A percentile compares a stretch with the other conserved stretches of the same genome.
Conservation (phyloP, 768 basidiomycete genomes). For the Russula foetens region DNA sequence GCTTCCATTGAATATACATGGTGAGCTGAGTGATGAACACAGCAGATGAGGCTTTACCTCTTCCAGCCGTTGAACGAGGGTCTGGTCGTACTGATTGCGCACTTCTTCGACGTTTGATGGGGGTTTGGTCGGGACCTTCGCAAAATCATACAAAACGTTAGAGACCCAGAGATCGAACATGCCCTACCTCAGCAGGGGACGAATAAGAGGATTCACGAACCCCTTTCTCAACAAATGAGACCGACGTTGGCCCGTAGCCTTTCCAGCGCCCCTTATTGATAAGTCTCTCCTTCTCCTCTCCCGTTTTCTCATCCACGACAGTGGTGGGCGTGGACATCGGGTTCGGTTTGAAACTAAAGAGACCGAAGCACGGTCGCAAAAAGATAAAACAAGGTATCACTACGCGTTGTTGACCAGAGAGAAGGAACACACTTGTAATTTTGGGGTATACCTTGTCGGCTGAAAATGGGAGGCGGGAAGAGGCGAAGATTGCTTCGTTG, state of each 20-base stretch:
- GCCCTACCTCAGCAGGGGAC: constrained; percentile 4
- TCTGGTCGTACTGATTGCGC: constrained; percentile 44
- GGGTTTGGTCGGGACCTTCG: constrained; percentile 43
- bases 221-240: constrained; percentile 54
- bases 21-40: not conserved
- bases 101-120: constrained; percentile 55
- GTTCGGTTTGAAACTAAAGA: constrained; percentile 65
- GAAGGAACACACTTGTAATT: constrained; percentile 57
- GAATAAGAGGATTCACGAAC: constrained; percentile 28
- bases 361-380: not conserved
- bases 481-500: constrained; percentile 57
- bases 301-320: constrained; percentile 62
- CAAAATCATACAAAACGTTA: not conserved
- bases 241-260: constrained; percentile 65
- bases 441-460: constrained; percentile 69
- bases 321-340: constrained; percentile 64
- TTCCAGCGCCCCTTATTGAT: constrained; percentile 86
- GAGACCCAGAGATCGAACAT: constrained; percentile 28
- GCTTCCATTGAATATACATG: constrained; percentile 30
- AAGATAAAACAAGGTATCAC: not conserved
- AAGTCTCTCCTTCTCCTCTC: constrained; percentile 73
- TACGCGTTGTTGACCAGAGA: not conserved
- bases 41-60: constrained; percentile 33
- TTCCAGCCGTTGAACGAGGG: constrained; percentile 45
- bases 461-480: constrained; percentile 87